Base-by-base conservation (phyloP, 2,329 filamentous ascomycete genomes). In the Aspergillus awamori region DNA sequence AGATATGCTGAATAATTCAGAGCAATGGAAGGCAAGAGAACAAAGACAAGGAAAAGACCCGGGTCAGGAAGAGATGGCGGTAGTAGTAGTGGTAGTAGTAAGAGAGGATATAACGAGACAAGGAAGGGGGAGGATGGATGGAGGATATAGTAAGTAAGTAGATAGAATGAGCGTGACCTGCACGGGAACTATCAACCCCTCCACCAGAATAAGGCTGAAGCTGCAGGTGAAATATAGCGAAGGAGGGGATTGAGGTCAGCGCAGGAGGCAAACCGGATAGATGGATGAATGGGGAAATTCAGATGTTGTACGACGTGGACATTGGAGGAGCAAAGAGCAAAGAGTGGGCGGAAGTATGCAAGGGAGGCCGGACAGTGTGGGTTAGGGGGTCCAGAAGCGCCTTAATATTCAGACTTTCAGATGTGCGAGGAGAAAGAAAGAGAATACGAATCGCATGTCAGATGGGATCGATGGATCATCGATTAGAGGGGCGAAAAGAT, bases 161-260 rank as follows among this genome's bases (percentile, higher is more conserved):
- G 20, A 22, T 57, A 38, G 39, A 36, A 26, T 62, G 45, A 26
- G 45, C 52, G 60, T 57, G 60, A 51, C 60, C 60, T 56, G 60
- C 60, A 62, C 60, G 45, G 43, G 30, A 43, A 51, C 11, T 48
- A 33, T 49, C 47, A 28, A 49, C 41, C 41, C 41, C 57, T 48
- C 51, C 52, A 54, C 49, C 57, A 36, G 8, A 43, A 45, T 28
- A 47, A 48, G 57, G 55, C 45, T 57, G 45, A 57, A 49, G 47
- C 30, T n/a, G 56, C 43, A 45, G 38, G 8, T 15, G 22, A 28
- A 26, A 57, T 43, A 10, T 36, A 4, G 13, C 33, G 24, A 52
- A 43, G 26, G 45, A 57, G 30, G 52, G 55, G 53, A 56, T 30
- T 55, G 15, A 48, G 43, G 39, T 59, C 51, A 59, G 20, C 15